Conservation (phyloP, 2,329 filamentous ascomycete species). For the Diaporthe amygdali region DNA sequence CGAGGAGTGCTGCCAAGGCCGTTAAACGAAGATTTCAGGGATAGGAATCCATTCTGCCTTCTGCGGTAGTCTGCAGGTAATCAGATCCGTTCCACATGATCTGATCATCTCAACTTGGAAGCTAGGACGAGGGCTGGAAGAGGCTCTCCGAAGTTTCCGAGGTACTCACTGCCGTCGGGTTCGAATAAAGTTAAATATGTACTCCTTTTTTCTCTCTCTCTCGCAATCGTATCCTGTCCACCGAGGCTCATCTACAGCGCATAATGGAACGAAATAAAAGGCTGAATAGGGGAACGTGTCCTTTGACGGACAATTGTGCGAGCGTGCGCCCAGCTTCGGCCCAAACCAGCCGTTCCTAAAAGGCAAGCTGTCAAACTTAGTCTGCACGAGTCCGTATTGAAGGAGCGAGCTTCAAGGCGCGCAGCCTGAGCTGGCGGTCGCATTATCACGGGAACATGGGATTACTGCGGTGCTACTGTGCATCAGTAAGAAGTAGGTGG, state of each 20-base stretch:
- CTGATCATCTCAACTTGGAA: constrained; percentile 4
- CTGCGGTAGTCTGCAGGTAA: neutral
- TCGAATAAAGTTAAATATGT: neutral
- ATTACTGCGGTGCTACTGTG: neutral
- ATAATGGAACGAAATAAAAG: neutral
- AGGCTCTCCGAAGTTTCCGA: constrained; percentile 11
- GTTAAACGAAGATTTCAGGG: neutral
- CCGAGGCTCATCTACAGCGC: neutral
- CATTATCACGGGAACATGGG: neutral
- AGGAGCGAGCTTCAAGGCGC: neutral
- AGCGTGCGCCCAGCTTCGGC: neutral
- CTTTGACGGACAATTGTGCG: neutral
- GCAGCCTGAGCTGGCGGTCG: neutral
- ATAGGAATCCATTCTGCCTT: constrained; percentile 3
- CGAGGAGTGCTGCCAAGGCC: neutral
- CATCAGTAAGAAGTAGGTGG: neutral
- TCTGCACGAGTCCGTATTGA: neutral
- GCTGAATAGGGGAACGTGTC: neutral
- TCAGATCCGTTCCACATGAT: constrained; percentile 5
- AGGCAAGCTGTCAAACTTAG: constrained; percentile 1
- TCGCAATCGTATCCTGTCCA: neutral
- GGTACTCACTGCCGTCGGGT: neutral
- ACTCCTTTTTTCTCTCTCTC: neutral
- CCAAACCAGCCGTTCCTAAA: neutral
- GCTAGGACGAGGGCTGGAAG: constrained; percentile 1